A percentile compares a stretch with the other conserved stretches of the same genome.
Evolutionary conservation across 495 filamentous ascomycete species (phyloP).

Genomic region (Aspergillus nidulans): DNA sequence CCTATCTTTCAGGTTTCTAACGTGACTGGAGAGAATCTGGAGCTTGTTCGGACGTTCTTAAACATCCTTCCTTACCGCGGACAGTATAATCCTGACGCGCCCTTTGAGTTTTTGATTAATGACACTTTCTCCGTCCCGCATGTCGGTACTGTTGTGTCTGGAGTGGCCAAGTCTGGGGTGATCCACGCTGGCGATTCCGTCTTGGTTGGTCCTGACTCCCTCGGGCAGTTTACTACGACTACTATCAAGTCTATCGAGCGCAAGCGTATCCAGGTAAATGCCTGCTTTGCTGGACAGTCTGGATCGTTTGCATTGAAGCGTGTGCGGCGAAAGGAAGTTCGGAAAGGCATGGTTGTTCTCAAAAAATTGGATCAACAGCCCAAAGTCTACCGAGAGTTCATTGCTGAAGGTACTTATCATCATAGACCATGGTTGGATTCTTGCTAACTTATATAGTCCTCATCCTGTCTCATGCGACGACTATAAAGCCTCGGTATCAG

Average conservation of each 20-base stretch:
- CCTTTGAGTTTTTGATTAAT: slow-evolving; percentile 95
- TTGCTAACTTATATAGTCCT: slow-evolving; percentile 55
- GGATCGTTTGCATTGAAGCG: slow-evolving; percentile 87
- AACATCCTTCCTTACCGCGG: slow-evolving; percentile 96
- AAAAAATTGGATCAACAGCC: slow-evolving; percentile 69
- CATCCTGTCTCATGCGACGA: slow-evolving; percentile 95
- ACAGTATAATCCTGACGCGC: slow-evolving; percentile 79
- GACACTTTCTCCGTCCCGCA: slow-evolving; percentile 99
- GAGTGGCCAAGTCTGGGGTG: slow-evolving; percentile 79
- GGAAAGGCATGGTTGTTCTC: slow-evolving; percentile 97
- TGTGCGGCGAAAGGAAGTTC: slow-evolving; percentile 84
- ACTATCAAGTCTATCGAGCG: slow-evolving; percentile 90
- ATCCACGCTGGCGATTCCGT: slow-evolving; percentile 89
- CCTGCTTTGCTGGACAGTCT: slow-evolving; percentile 85
- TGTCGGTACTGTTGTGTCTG: slow-evolving; percentile 92
- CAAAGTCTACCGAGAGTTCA: slow-evolving; percentile 87
- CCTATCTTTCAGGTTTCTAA: slow-evolving; percentile 98
- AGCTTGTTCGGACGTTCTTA: slow-evolving; percentile 80
- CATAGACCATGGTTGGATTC: neutral
- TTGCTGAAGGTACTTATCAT: slow-evolving; percentile 68
- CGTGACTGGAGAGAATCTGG: slow-evolving; percentile 83
- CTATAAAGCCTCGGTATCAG: slow-evolving; percentile 96
- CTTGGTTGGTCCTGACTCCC: slow-evolving; percentile 83
- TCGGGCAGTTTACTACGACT: slow-evolving; percentile 88
- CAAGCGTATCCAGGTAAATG: slow-evolving; percentile 87